Evolutionary conservation across 345 rosid genomes (phyloP).

Genomic region (Murraya paniculata): DNA sequence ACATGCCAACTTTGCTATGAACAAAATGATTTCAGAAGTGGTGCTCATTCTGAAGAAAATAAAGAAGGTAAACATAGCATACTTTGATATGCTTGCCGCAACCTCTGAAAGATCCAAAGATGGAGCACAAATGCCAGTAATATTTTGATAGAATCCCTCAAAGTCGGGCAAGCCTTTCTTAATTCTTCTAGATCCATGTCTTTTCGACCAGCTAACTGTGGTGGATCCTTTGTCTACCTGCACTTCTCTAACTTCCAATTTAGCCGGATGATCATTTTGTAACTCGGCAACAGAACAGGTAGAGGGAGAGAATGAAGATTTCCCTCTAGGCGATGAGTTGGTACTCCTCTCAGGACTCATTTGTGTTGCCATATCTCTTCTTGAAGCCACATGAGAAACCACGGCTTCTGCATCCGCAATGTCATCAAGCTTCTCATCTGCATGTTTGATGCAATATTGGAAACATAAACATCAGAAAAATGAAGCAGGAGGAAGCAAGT

Average conservation of each 20-base stretch:
- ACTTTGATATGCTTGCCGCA: conserved; percentile 66
- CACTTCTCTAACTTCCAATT: conserved; percentile 75
- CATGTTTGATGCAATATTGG: conserved; percentile 11
- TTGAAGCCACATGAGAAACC: conserved; percentile 45
- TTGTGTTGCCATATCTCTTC: conserved; percentile 92
- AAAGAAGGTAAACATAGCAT: conserved; percentile 7
- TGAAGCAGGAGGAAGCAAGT: neutral
- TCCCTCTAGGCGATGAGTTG: conserved; percentile 40
- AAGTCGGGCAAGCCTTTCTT: conserved; percentile 44
- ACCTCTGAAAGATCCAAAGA: conserved; percentile 62
- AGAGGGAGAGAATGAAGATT: conserved; percentile 30
- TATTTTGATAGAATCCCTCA: conserved; percentile 31
- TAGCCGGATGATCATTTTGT: conserved; percentile 29
- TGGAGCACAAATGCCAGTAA: conserved; percentile 33
- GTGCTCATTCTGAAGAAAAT: neutral
- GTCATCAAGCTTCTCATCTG: conserved; percentile 60
- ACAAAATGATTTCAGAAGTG: neutral
- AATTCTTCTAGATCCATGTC: conserved; percentile 37
- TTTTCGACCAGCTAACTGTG: conserved; percentile 49
- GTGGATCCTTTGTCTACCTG: conserved; percentile 71
- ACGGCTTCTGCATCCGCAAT: conserved; percentile 31
- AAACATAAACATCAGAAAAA: neutral
- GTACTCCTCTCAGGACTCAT: conserved; percentile 67
- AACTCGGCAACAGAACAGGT: conserved; percentile 35
- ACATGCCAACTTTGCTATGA: conserved; percentile 3